Conservation (phyloP, 176 grass and related monocot genomes). For the Saccharum spontaneum region DNA sequence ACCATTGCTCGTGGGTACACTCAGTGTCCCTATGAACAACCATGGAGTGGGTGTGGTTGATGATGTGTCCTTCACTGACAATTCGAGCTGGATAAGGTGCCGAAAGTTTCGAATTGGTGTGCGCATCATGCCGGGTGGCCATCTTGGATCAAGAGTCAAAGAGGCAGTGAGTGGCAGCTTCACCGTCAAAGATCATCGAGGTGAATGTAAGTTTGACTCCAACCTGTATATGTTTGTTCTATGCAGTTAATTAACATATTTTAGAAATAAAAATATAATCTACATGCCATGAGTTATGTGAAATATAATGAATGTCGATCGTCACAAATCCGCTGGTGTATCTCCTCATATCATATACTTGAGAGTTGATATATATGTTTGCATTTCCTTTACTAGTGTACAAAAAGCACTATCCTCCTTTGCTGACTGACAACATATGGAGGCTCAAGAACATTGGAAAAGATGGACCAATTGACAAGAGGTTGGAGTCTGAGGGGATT, state of each 20-base stretch:
- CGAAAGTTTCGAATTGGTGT: conserved; percentile 61
- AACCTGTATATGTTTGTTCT: background rate
- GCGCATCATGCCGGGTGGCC: conserved; percentile 3
- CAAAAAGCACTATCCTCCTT: conserved; percentile 60
- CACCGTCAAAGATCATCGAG: conserved; percentile 74
- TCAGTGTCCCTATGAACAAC: conserved; percentile 28
- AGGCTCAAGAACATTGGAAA: conserved; percentile 64
- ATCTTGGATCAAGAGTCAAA: conserved; percentile 33
- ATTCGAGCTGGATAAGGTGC: conserved; percentile 73
- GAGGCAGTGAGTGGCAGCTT: conserved; percentile 69
- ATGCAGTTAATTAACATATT: background rate
- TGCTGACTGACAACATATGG: conserved; percentile 54
- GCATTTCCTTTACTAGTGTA: conserved; percentile 33
- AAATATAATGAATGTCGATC: background rate
- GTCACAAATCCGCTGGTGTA: background rate
- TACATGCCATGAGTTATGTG: background rate
- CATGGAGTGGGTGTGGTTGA: conserved; percentile 40
- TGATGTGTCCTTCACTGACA: conserved; percentile 66
- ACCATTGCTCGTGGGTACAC: conserved; percentile 48
- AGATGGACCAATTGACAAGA: conserved; percentile 51
- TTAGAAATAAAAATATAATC: background rate
- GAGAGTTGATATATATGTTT: background rate
- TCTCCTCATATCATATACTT: background rate
- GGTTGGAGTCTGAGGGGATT: conserved; percentile 46
- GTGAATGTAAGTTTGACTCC: conserved; percentile 51